Percentiles rank a stretch among this genome's conserved stretches.
Conservation (phyloP, 805 yeast species). For the Myxozyma nipponensis region DNA sequence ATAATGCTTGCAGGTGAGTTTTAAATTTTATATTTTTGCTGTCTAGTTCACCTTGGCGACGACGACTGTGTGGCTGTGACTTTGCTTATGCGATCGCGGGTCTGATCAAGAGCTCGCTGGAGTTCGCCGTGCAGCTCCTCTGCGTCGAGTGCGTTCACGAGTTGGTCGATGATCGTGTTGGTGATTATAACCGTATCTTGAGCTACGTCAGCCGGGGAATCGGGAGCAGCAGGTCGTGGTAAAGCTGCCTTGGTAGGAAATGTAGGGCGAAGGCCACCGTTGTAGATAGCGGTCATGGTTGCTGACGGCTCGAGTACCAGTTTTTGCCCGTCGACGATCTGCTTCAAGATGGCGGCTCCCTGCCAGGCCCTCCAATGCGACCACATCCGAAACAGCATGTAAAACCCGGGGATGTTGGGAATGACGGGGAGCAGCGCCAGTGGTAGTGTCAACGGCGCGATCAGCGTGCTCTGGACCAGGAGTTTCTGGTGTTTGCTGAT, state of each 20-base stretch:
- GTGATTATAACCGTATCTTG: slow-evolving; percentile 6
- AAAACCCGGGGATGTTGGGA: slow-evolving; percentile 91
- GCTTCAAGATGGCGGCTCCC: slow-evolving; percentile 67
- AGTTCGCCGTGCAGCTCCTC: slow-evolving; percentile 24
- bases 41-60: no score
- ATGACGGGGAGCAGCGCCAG: slow-evolving; percentile 75
- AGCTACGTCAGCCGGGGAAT: neutral
- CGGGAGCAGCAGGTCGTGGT: neutral
- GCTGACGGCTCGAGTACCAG: slow-evolving; percentile 36
- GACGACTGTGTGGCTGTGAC: no score
- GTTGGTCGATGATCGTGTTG: slow-evolving; percentile 5
- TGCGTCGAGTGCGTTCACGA: slow-evolving; percentile 18
- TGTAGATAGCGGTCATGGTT: slow-evolving; percentile 10
- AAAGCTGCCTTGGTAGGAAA: no score
- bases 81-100: slow-evolving; percentile 11
- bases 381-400: slow-evolving; percentile 72
- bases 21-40: no score
- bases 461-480: slow-evolving; percentile 49
- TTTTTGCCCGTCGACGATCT: slow-evolving; percentile 48
- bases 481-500: neutral
- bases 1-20: no score
- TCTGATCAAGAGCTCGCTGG: slow-evolving; percentile 27
- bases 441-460: slow-evolving; percentile 76
- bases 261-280: neutral
- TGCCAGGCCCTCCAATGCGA: slow-evolving; percentile 75